Base-by-base conservation (phyloP, 345 rosid genomes). In the Acer yangbiense region DNA sequence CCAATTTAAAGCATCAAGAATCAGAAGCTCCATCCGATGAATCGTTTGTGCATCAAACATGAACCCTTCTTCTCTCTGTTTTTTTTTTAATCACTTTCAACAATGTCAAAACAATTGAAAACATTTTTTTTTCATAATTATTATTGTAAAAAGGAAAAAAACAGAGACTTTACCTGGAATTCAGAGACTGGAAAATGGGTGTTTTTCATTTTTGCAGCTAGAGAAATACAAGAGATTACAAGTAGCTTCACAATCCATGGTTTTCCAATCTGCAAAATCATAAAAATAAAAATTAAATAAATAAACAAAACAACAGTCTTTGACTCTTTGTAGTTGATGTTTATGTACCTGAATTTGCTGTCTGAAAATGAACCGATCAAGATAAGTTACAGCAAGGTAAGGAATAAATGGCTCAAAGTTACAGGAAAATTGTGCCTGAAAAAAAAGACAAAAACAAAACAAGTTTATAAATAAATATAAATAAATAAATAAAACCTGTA, bases 1-100 rank as follows among this genome's bases (percentile, higher is more conserved):
- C 96, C 96, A 91, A 65, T 87, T 80, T 76, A 91, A 74, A 2
- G 86, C 88, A 72, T 82, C 90, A 64, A 90, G 89, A 73, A 91
- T 70, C 14, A 90, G 75, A 41, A 83, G 71, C 84, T 91, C 93
- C 93, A 88, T 91, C 9, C 92, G 75, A 25, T 81, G 84, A 14
- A 90, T 65, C 2, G 87, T 80, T 55, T 80, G 85, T 5, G 81
- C 76, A 58, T 90, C 87, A 13, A 86, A 87, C 9, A 63, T 48
- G 79, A 84, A 74, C 9, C 81, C 74, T 44, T 73, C 84, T 65
- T 52, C 86, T 3, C 73, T 72, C 89, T 89, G 85, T 79, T 78
- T 41, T 81, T 25, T 25, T 32, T 35, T 35, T 35, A 4, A 82
- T 60, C 55, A 32, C 14, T 13, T n/a, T 6, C 3, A 63, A 74